Evolutionary conservation across 1,139 yeast species (phyloP), one percentile per base, ranked within the genome.

Genomic region (Torulaspora pretoriensis): DNA sequence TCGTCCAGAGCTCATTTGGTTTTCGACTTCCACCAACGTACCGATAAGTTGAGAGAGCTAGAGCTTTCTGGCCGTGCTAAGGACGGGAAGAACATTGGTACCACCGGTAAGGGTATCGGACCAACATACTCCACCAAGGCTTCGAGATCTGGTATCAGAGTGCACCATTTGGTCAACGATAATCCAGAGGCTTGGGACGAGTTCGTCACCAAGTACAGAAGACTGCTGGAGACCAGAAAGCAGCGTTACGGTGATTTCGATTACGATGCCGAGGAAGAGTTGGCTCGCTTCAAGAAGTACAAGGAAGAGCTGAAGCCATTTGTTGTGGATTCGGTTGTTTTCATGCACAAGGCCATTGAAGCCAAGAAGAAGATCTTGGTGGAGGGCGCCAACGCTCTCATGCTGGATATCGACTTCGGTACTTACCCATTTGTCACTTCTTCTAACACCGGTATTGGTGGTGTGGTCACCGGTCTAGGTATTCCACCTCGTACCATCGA

Each of bases 71-170:
- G 67, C 48, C 53, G 50, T 27, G 55, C 66, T 3, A 75, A 78
- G 51, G 83, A 82, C 66, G 88, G 88, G 67, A 89, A 88, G 71
- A 81, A 95, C 36, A 92, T 92, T 62, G 99, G 99, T 59, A 92
- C 99, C 53, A 92, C 99, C 40, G 97, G 97, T 64, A 92, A 94
- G 68, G 99, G 99, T 70, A 92, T 92, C 63, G 99, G 99, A 47
- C 99, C 99, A 58, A 84, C 98, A 36, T 92, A 92, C 68, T 83
- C 97, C 35, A 89, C 98, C 57, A 92, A 92, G 73, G 96, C 96
- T 45, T 84, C 96, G 14, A 82, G 99, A 70, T 88, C 97, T 26
- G 99, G 99, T 64, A 74, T 92, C 58, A 80, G 99, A 70, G 95
- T 92, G 48, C 98, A 92, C 71, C 98, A 92, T 71, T 78, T 92